phyloP scores from a whole-genome alignment of 495 filamentous ascomycete genomes.

The Penicillium odoratum region DNA sequence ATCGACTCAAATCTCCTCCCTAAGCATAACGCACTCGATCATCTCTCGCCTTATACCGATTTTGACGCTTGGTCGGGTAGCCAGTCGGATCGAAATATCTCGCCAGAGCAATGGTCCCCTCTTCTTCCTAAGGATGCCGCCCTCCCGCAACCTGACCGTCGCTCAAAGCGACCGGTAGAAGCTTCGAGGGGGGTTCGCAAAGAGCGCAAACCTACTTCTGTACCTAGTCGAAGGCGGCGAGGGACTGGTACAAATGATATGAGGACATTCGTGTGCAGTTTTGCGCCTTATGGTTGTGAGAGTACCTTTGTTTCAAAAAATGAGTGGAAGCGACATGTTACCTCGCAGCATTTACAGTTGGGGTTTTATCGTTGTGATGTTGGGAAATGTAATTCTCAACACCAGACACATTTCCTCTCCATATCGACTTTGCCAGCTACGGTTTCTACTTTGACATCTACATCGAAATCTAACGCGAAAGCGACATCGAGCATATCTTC shows the following conservation, averaged over 20 bases:
- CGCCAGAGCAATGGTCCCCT: conserved; percentile 19
- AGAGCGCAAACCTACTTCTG: conserved; percentile 10
- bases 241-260: conserved; percentile 15
- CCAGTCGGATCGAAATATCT: conserved; percentile 19
- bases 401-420: conserved; percentile 14
- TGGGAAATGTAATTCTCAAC: conserved; percentile 49
- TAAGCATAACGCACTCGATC: conserved; percentile 10
- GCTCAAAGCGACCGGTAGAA: conserved; percentile 7
- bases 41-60: conserved; percentile 17
- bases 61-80: conserved; percentile 16
- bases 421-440: too few species aligned
- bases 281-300: conserved; percentile 76
- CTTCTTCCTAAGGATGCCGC: conserved; percentile 7
- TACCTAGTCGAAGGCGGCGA: conserved; percentile 12
- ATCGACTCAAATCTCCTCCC: conserved; percentile 12
- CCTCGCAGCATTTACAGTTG: conserved; percentile 76
- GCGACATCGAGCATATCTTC: neutral
- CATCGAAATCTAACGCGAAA: neutral
- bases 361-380: conserved; percentile 80
- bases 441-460: conserved; percentile 11
- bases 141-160: neutral
- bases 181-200: conserved; percentile 11
- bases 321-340: conserved; percentile 93
- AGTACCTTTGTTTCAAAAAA: conserved; percentile 91
- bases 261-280: conserved; percentile 76